Evolutionary conservation across 2,329 filamentous ascomycete genomes (phyloP).

Genomic region (Diaporthe nobilis): DNA sequence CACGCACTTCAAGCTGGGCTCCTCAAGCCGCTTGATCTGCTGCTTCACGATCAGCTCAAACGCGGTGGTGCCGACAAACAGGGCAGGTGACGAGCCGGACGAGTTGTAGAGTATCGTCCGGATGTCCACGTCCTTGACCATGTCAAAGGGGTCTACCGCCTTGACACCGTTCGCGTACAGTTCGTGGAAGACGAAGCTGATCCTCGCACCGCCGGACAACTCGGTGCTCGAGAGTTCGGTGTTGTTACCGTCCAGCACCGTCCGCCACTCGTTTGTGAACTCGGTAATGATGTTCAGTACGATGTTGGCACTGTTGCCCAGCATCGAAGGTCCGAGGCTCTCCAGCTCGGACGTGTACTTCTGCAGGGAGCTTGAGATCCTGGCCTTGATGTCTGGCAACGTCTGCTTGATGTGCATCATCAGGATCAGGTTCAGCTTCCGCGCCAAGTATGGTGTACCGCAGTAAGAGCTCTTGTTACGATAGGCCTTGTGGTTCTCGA

Average conservation of each 20-base stretch:
- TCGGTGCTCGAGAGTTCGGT: constrained; percentile 95
- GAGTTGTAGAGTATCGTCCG: constrained; percentile 98
- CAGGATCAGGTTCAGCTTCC: constrained; percentile 97
- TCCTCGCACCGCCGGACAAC: constrained; percentile 95
- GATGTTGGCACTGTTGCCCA: constrained; percentile 96
- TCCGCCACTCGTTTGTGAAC: constrained; percentile 97
- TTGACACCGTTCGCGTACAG: constrained; percentile 98
- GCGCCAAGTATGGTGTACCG: constrained; percentile 94
- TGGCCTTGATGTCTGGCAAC: constrained; percentile 96
- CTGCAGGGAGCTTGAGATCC: constrained; percentile 92
- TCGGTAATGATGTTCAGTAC: constrained; percentile 99
- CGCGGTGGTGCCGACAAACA: constrained; percentile 98
- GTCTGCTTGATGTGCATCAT: constrained; percentile 99
- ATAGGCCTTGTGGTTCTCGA: constrained; percentile 98
- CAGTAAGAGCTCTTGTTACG: constrained; percentile 99
- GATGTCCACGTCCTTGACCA: constrained; percentile 98
- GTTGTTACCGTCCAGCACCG: constrained; percentile 96
- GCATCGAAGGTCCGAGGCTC: constrained; percentile 90
- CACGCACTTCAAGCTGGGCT: constrained; percentile 97
- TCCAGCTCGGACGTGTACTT: constrained; percentile 90
- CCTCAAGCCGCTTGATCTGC: constrained; percentile 96
- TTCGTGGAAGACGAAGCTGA: constrained; percentile 99
- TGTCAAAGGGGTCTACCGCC: constrained; percentile 96
- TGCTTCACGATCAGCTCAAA: constrained; percentile 99
- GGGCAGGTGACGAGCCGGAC: constrained; percentile 94